Evolutionary conservation across 1,139 yeast species (phyloP).

Genomic region (Saccharomyces hybrid): DNA sequence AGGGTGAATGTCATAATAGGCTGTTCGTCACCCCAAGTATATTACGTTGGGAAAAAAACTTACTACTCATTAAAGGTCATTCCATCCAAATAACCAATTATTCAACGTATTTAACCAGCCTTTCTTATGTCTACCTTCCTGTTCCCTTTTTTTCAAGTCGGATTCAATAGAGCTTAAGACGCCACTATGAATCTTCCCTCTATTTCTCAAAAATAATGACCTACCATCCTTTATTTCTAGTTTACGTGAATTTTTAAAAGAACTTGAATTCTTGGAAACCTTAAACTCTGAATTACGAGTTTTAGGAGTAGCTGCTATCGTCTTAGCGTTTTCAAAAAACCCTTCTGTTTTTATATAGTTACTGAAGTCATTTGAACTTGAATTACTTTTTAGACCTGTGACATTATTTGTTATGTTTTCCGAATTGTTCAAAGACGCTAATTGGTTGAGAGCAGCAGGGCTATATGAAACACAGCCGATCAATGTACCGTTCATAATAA

Average conservation of each 20-base stretch:
- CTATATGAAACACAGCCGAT: constrained; percentile 70
- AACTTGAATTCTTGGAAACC: constrained; percentile 20
- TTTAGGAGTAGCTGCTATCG: not conserved
- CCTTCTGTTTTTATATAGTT: not conserved
- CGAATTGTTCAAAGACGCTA: constrained; percentile 36
- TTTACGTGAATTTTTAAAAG: constrained; percentile 11
- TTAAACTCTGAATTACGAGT: not conserved
- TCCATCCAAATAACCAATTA: constrained; percentile 7
- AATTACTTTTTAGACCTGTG: not conserved
- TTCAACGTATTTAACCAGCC: constrained; percentile 23
- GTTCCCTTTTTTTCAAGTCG: constrained; percentile 6
- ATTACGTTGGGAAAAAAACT: not conserved
- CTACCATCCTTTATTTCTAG: constrained; percentile 3
- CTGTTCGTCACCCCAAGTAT: not conserved
- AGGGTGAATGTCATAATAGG: not conserved
- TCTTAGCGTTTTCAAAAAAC: not conserved
- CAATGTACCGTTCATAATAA: constrained; percentile 57
- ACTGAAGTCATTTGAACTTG: not conserved
- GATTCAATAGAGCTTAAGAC: constrained; percentile 4
- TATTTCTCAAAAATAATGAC: constrained; percentile 3
- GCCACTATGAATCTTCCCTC: not conserved
- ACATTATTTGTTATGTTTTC: not conserved
- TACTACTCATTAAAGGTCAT: constrained; percentile 1
- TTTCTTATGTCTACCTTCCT: constrained; percentile 6
- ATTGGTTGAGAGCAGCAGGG: constrained; percentile 50